These are phyloP conservation scores for Torulaspora gathmanii DNA, from an alignment of 805 yeast species.

Conservation along the genomic window DNA sequence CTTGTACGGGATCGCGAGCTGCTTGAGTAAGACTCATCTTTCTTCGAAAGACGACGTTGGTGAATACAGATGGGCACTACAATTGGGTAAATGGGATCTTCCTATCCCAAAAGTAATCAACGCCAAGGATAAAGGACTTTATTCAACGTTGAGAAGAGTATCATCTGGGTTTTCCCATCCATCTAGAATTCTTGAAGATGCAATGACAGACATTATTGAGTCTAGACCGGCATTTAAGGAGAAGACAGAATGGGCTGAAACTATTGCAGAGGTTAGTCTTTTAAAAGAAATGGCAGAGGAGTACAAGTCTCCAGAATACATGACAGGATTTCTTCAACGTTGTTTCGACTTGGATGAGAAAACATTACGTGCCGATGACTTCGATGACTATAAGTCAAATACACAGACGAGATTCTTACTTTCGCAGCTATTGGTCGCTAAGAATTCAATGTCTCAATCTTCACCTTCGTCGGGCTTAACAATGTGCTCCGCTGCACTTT, in stretches of 20 bases:
- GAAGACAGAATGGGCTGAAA: slow-evolving; percentile 21
- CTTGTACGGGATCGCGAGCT: slow-evolving; percentile 50
- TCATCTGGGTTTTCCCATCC: slow-evolving; percentile 18
- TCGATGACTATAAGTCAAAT: slow-evolving; percentile 13
- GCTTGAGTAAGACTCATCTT: slow-evolving; percentile 35
- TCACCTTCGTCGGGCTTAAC: slow-evolving; percentile 1
- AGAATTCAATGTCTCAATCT: neutral
- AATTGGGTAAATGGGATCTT: slow-evolving; percentile 70
- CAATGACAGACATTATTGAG: slow-evolving; percentile 8
- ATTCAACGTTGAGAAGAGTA: slow-evolving; percentile 46
- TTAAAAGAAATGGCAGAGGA: slow-evolving; percentile 8
- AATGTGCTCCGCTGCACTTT: slow-evolving; percentile 6
- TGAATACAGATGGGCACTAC: slow-evolving; percentile 67
- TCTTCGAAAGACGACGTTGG: slow-evolving; percentile 21
- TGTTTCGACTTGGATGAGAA: slow-evolving; percentile 3
- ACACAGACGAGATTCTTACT: slow-evolving; percentile 21
- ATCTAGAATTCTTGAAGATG: slow-evolving; percentile 3
- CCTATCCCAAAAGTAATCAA: slow-evolving; percentile 42
- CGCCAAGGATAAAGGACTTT: slow-evolving; percentile 46
- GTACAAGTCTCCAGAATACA: slow-evolving; percentile 1
- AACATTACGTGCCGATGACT: slow-evolving; percentile 8
- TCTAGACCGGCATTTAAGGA: slow-evolving; percentile 11
- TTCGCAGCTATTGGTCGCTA: slow-evolving; percentile 5
- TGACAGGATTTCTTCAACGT: neutral
- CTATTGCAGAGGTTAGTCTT: slow-evolving; percentile 16